Evolutionary conservation across 495 filamentous ascomycete genomes (phyloP).

Genomic region (Neurospora africana): DNA sequence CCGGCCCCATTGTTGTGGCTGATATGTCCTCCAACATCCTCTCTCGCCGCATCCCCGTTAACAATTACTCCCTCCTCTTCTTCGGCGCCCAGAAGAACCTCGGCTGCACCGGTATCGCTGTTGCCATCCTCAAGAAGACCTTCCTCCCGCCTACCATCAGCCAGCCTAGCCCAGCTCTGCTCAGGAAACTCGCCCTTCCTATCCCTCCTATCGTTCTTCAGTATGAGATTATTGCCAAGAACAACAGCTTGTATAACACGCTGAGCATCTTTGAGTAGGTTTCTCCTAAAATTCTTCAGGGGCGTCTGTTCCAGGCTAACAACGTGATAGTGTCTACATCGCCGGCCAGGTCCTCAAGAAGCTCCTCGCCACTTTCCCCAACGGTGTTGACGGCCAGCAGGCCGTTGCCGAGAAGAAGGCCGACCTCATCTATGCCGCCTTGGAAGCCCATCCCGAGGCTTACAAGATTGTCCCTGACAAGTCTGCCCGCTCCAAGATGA

Average conservation of each 20-base stretch:
- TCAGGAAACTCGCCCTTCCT: conserved; percentile 67
- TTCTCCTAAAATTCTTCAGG: too few species aligned
- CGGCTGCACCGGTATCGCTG: conserved; percentile 73
- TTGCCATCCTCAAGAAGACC: conserved; percentile 67
- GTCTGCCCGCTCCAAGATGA: conserved; percentile 71
- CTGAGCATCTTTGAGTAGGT: conserved; percentile 71
- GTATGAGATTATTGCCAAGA: conserved; percentile 72
- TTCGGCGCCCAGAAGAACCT: conserved; percentile 89
- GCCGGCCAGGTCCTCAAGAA: conserved; percentile 72
- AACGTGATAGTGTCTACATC: conserved; percentile 58
- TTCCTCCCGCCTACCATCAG: conserved; percentile 54
- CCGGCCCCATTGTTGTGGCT: conserved; percentile 59
- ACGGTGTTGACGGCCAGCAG: conserved; percentile 64
- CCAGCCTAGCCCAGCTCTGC: conserved; percentile 48
- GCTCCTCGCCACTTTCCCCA: conserved; percentile 46
- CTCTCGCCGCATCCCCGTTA: conserved; percentile 53
- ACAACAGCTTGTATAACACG: conserved; percentile 90
- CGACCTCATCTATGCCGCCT: conserved; percentile 55
- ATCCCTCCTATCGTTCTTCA: conserved; percentile 68
- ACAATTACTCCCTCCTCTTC: conserved; percentile 63
- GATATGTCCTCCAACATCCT: conserved; percentile 83
- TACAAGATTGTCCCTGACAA: conserved; percentile 68
- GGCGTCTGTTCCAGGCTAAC: background rate
- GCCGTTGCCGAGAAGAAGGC: conserved; percentile 62
- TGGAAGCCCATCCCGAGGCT: conserved; percentile 59